Base-by-base conservation (phyloP, 1,139 yeast genomes). In the Blastobotrys serpentis region DNA sequence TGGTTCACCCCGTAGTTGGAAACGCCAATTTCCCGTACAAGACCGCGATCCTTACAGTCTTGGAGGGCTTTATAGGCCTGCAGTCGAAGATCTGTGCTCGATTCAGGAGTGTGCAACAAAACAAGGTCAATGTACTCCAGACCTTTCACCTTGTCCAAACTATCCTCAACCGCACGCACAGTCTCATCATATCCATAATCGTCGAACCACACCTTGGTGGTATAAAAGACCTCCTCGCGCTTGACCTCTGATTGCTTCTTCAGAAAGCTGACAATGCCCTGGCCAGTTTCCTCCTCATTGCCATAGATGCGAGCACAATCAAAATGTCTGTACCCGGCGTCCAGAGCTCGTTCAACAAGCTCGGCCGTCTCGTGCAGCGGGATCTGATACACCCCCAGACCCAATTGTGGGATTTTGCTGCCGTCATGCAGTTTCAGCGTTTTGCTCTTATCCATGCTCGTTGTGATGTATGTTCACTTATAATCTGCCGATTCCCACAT, bases 1-100 rank as follows among this genome's bases (percentile, higher is more conserved):
- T 84, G 71, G 58, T 80, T 82, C 55, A 88, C 92, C 52, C 74
- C 73, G 71, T 83, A 86, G 74, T 88, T 89, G 55, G 95, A 86
- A 51, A 88, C 71, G 63, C 96, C 96, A 60, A 87, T 80, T 45
- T 88, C 77, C 63, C 74, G 81, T 62, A 82, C 79, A 64, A 79
- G 74, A 18, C 89, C 89, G 43, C 71, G 72, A 34, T 72, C 74
- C 42, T 74, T 79, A 23, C 34, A 34, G 46, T 74, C 77, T 54
- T 75, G 75, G 56, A 75, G 55, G 4, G 76, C 77, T 53, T 60
- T 62, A 72, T 75, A 75, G 6, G 73, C 64, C 22, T 64, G 73
- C 33, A 69, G 48, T 43, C 77, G 61, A 30, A 50, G 53, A 22
- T 59, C 65, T 41, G 56, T 48, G 42, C 55, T 52, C 6, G 59